These are phyloP conservation scores for Teratosphaeria gauchensis DNA, from an alignment of 2,329 filamentous ascomycete species.

Conservation along the genomic window DNA sequence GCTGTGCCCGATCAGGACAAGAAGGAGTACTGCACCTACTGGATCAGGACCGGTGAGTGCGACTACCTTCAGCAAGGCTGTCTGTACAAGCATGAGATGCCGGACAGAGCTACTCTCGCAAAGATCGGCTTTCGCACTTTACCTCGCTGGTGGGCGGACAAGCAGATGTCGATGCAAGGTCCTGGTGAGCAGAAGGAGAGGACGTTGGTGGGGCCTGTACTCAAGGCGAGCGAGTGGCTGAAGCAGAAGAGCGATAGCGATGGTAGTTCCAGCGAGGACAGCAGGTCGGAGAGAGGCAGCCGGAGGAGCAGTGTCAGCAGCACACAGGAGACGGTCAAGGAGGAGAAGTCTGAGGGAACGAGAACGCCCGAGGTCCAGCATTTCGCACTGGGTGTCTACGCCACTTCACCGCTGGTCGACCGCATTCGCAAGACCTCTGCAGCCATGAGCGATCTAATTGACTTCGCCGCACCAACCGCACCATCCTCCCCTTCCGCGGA, in stretches of 20 bases:
- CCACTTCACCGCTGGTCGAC: neutral
- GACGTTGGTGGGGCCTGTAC: conserved; percentile 5
- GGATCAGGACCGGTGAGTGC: conserved; percentile 78
- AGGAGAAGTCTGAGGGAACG: neutral
- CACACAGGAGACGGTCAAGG: neutral
- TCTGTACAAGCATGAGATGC: conserved; percentile 87
- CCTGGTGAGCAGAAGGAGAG: conserved; percentile 7
- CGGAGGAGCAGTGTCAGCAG: neutral
- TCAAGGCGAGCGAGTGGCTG: conserved; percentile 16
- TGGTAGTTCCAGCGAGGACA: neutral
- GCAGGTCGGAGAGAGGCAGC: neutral
- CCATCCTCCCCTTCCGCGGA: conserved; percentile 4
- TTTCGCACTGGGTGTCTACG: neutral
- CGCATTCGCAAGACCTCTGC: conserved; percentile 10
- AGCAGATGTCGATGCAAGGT: conserved; percentile 24
- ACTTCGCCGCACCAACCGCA: conserved; percentile 11
- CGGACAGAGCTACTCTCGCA: conserved; percentile 46
- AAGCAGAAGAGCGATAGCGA: conserved; percentile 8
- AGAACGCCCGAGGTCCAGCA: neutral
- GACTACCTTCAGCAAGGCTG: conserved; percentile 80
- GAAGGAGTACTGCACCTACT: conserved; percentile 81
- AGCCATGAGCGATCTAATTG: conserved; percentile 17
- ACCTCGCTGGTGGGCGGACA: conserved; percentile 49
- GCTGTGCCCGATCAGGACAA: conserved; percentile 35
- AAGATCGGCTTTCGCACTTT: conserved; percentile 56